These are phyloP conservation scores for Asterophora parasitica DNA, from an alignment of 768 basidiomycete species.

Conservation along the genomic window DNA sequence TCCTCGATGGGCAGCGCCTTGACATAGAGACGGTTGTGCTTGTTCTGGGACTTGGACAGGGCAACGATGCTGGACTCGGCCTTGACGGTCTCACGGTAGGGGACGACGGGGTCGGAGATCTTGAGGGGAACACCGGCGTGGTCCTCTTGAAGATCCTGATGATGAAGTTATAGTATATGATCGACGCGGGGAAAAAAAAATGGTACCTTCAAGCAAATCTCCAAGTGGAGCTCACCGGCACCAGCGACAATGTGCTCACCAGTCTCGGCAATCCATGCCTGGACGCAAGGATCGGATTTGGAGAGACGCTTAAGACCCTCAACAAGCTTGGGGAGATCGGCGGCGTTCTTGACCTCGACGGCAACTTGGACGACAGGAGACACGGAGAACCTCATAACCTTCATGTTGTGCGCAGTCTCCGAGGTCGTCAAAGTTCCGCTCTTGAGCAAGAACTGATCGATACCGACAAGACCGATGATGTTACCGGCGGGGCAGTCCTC, in stretches of 20 bases:
- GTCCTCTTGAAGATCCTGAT: conserved; percentile 94
- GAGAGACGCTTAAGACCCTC: too few species aligned
- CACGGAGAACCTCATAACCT: too few species aligned
- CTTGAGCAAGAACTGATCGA: conserved; percentile 99
- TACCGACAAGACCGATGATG: conserved; percentile 97
- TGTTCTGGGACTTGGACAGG: too few species aligned
- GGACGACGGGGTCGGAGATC: conserved; percentile 95
- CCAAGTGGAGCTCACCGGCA: too few species aligned
- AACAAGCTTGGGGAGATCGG: too few species aligned
- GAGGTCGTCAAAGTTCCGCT: conserved; percentile 95
- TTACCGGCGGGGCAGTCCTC: conserved; percentile 99
- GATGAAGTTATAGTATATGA: neutral
- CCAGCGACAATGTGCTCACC: conserved; percentile 99
- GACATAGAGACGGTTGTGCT: too few species aligned
- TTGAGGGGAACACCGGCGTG: conserved; percentile 98
- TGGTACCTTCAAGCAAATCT: conserved; percentile 89
- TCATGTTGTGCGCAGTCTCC: too few species aligned
- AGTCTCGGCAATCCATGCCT: conserved; percentile 84
- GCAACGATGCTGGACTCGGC: too few species aligned
- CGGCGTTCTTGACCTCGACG: conserved; percentile 99
- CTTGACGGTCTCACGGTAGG: conserved; percentile 96
- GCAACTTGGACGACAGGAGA: conserved; percentile 97
- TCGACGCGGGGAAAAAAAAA: neutral
- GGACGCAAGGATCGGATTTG: conserved; percentile 98
- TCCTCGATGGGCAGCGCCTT: conserved; percentile 93